Evolutionary conservation across 495 filamentous ascomycete genomes (phyloP).

Genomic region (Neurospora sp.): DNA sequence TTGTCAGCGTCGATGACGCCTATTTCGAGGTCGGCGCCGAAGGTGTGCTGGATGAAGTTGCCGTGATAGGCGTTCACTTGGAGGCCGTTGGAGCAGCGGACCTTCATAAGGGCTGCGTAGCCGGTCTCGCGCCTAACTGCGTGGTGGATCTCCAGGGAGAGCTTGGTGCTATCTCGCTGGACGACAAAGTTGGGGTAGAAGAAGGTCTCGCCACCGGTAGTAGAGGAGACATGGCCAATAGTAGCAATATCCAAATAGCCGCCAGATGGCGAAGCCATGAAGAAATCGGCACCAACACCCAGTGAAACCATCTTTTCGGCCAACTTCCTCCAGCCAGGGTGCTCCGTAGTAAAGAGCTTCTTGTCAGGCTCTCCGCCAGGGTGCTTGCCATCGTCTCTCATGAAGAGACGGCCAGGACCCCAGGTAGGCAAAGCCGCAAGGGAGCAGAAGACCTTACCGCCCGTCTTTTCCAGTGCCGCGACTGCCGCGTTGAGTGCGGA

Average conservation of each 20-base stretch:
- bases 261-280: conserved; percentile 79
- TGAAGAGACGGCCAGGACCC: conserved; percentile 73
- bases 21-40: conserved; percentile 91
- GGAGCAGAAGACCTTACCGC: conserved; percentile 88
- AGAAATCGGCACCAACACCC: conserved; percentile 87
- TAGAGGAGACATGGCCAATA: conserved; percentile 67
- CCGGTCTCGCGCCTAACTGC: conserved; percentile 86
- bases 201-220: conserved; percentile 85
- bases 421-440: conserved; percentile 75
- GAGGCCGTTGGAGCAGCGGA: conserved; percentile 91
- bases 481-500: conserved; percentile 75
- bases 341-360: conserved; percentile 84
- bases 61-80: conserved; percentile 91
- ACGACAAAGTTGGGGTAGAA: conserved; percentile 95
- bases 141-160: conserved; percentile 80
- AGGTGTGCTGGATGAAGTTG: conserved; percentile 91
- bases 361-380: conserved; percentile 83
- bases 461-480: conserved; percentile 69
- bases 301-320: conserved; percentile 82
- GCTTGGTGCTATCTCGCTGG: conserved; percentile 70
- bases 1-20: conserved; percentile 91
- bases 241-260: conserved; percentile 92
- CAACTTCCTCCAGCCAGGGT: conserved; percentile 70
- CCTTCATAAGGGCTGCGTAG: conserved; percentile 97
- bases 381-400: conserved; percentile 81